phyloP scores from a whole-genome alignment of 1,284 basidiomycete species.

The Chondrostereum purpureum region DNA sequence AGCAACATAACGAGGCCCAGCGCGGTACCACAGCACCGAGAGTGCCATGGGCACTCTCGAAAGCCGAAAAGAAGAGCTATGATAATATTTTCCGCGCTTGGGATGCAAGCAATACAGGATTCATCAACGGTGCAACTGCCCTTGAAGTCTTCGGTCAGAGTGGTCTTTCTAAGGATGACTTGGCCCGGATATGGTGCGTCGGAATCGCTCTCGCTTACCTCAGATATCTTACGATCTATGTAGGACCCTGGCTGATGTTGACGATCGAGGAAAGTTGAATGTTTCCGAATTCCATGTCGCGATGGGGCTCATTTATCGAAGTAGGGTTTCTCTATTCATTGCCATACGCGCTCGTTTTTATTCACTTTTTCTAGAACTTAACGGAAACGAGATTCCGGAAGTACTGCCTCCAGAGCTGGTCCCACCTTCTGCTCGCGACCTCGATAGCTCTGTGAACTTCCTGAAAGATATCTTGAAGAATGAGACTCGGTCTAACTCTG shows the following conservation, averaged over 20 bases:
- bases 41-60: conserved; percentile 85
- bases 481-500: conserved; percentile 64
- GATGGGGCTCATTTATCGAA: conserved; percentile 96
- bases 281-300: conserved; percentile 97
- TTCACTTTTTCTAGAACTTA: conserved; percentile 54
- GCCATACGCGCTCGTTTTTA: background rate
- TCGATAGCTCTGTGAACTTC: conserved; percentile 88
- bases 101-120: conserved; percentile 82
- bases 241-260: conserved; percentile 85
- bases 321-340: conserved; percentile 54
- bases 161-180: conserved; percentile 82
- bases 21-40: conserved; percentile 67
- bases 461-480: conserved; percentile 87
- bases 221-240: conserved; percentile 6
- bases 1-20: conserved; percentile 72
- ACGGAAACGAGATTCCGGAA: conserved; percentile 89
- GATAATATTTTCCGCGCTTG: conserved; percentile 96
- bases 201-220: background rate
- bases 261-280: conserved; percentile 91
- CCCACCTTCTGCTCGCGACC: conserved; percentile 88
- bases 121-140: conserved; percentile 83
- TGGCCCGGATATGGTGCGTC: conserved; percentile 90
- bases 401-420: conserved; percentile 84
- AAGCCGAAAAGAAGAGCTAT: conserved; percentile 94
- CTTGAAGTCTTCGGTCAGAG: conserved; percentile 94